Evolutionary conservation across 2,329 filamentous ascomycete genomes (phyloP), one percentile per base, ranked within the genome.

Genomic region (Aspergillus glaucus): DNA sequence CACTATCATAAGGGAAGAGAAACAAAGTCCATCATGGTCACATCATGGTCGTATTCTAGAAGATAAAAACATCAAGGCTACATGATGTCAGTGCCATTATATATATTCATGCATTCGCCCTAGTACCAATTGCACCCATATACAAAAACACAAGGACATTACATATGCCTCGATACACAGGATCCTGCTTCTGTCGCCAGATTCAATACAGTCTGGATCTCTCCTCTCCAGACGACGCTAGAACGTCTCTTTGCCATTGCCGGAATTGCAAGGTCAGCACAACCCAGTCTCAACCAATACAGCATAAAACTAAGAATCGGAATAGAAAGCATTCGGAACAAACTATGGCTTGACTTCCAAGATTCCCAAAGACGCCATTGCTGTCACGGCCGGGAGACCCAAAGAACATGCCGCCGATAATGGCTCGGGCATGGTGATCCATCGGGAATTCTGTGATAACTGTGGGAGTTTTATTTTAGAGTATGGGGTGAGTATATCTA

Each of bases 191-290:
- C 58, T 80, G 78, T 57, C 63, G 67, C 48, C 65, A 65, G 7
- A 66, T 80, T 48, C 64, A 66, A 26, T 80, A 79, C 51, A 62
- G 67, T 14, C 63, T 80, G 43, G 61, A 64, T 0, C 66, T 80
- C 1, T 53, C 59, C 2, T 71, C 73, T 6, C 65, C 68, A 4
- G 70, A 74, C 6, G 69, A 79, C 21, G 77, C 76, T 2, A 64
- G 76, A 19, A 78, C 76, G 1, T 76, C 70, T 8, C 56, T 80
- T 14, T 80, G 77, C 53, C 76, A 80, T 58, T 80, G 77, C 56
- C 53, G 60, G 15, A 77, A 73, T 56, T 80, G 77, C 65, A 79
- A 77, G 60, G 72, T 73, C 53, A 8, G 45, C 36, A 19, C 9
- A 24, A 17, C 1, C 24, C 4, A 9, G 24, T 12, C 2, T 17